These are phyloP conservation scores for Chara braunii DNA, from an alignment of 139 green algal genomes.

Conservation along the genomic window DNA sequence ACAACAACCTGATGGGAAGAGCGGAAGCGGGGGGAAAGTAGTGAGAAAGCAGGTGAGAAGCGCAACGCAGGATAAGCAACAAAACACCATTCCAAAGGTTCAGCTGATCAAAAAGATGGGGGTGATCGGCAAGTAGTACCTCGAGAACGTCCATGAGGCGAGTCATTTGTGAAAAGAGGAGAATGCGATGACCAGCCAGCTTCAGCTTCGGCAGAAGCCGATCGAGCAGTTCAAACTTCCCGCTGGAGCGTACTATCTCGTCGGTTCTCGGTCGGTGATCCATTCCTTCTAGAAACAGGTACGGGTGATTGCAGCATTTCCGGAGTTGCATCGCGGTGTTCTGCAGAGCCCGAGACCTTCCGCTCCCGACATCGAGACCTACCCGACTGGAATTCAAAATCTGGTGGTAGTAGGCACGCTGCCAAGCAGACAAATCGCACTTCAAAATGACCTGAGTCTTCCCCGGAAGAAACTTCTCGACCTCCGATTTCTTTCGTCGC, in stretches of 20 bases:
- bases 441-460: slow-evolving; percentile 52
- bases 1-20: no score
- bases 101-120: no score
- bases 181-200: slow-evolving; percentile 49
- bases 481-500: slow-evolving; percentile 55
- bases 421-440: slow-evolving; percentile 60
- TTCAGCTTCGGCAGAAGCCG: slow-evolving; percentile 59
- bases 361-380: slow-evolving; percentile 12
- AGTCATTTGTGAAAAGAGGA: slow-evolving; percentile 66
- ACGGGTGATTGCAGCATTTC: slow-evolving; percentile 67
- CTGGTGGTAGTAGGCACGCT: slow-evolving; percentile 53
- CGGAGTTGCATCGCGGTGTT: slow-evolving; percentile 51
- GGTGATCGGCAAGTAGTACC: no score
- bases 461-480: slow-evolving; percentile 38
- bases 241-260: slow-evolving; percentile 51
- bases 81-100: no score
- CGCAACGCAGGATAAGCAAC: no score
- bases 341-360: slow-evolving; percentile 10
- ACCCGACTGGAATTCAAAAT: slow-evolving; percentile 40
- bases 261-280: slow-evolving; percentile 33
- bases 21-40: no score
- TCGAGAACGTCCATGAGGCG: slow-evolving; percentile 35
- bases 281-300: slow-evolving; percentile 53
- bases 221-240: slow-evolving; percentile 62
- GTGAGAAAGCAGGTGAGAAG: no score